Evolutionary conservation across 139 green algal genomes (phyloP).

Genomic region (Picochlorum sp.): DNA sequence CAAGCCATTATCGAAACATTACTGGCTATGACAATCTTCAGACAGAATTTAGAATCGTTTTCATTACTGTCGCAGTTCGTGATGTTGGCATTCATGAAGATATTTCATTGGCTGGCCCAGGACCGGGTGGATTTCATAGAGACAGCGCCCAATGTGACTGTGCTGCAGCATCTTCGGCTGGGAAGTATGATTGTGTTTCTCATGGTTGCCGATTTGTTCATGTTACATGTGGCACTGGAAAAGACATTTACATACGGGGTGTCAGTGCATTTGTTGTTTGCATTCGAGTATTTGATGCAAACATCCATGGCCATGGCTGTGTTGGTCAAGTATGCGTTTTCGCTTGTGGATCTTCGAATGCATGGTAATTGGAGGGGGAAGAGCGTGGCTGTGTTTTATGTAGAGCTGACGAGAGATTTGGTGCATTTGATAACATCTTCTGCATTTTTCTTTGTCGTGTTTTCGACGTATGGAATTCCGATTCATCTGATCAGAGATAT

Average conservation of each 20-base stretch:
- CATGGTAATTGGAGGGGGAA: constrained; percentile 88
- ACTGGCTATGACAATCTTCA: constrained; percentile 96
- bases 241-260: constrained; percentile 57
- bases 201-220: constrained; percentile 64
- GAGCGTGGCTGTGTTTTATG: constrained; percentile 84
- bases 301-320: constrained; percentile 54
- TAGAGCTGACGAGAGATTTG: constrained; percentile 93
- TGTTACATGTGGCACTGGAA: constrained; percentile 73
- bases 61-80: constrained; percentile 87
- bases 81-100: constrained; percentile 88
- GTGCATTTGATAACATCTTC: constrained; percentile 94
- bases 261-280: constrained; percentile 91
- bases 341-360: constrained; percentile 60
- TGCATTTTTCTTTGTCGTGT: constrained; percentile 95
- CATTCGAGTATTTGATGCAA: constrained; percentile 93
- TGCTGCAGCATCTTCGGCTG: constrained; percentile 68
- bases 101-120: constrained; percentile 85
- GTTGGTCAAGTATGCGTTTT: constrained; percentile 56
- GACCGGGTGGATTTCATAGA: constrained; percentile 89
- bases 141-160: constrained; percentile 74
- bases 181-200: constrained; percentile 70
- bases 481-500: constrained; percentile 93
- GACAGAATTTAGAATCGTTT: constrained; percentile 72
- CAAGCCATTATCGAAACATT: constrained; percentile 92
- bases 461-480: constrained; percentile 90